Evolutionary conservation across 2,329 filamentous ascomycete species (phyloP).

Genomic region (Pseudopyrenochaeta lycopersici): DNA sequence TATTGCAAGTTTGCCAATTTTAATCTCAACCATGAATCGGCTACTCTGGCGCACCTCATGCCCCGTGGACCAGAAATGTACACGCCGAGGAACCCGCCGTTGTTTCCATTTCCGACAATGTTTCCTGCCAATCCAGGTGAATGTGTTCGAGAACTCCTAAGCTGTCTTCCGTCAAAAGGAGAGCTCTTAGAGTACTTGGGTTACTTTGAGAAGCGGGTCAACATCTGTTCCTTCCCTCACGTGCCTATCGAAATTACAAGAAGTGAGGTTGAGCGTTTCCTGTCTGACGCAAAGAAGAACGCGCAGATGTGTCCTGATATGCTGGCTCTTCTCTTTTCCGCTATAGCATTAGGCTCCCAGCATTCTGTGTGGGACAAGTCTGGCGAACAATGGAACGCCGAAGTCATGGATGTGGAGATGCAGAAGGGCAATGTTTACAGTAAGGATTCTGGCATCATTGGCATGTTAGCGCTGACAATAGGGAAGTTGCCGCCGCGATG

Average conservation of each 20-base stretch:
- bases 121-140: slow-evolving; percentile 48
- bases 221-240: slow-evolving; percentile 57
- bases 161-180: slow-evolving; percentile 50
- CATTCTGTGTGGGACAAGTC: slow-evolving; percentile 55
- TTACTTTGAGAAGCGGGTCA: slow-evolving; percentile 54
- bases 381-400: slow-evolving; percentile 51
- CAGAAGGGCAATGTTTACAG: slow-evolving; percentile 56
- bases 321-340: slow-evolving; percentile 59
- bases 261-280: slow-evolving; percentile 56
- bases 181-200: slow-evolving; percentile 52
- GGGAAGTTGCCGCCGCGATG: slow-evolving; percentile 59
- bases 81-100: slow-evolving; percentile 41
- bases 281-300: slow-evolving; percentile 53
- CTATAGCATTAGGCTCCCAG: slow-evolving; percentile 58
- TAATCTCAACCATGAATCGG: slow-evolving; percentile 41
- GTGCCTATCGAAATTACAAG: slow-evolving; percentile 54
- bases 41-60: slow-evolving; percentile 55
- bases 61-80: slow-evolving; percentile 56
- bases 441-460: slow-evolving; percentile 36
- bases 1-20: slow-evolving; percentile 53
- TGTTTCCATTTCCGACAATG: slow-evolving; percentile 57
- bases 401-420: slow-evolving; percentile 46
- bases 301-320: slow-evolving; percentile 57
- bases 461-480: not conserved
- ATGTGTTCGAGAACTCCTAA: slow-evolving; percentile 47